These are phyloP conservation scores for Ceratocystis harringtonii DNA, from an alignment of 2,329 filamentous ascomycete genomes.

Conservation along the genomic window DNA sequence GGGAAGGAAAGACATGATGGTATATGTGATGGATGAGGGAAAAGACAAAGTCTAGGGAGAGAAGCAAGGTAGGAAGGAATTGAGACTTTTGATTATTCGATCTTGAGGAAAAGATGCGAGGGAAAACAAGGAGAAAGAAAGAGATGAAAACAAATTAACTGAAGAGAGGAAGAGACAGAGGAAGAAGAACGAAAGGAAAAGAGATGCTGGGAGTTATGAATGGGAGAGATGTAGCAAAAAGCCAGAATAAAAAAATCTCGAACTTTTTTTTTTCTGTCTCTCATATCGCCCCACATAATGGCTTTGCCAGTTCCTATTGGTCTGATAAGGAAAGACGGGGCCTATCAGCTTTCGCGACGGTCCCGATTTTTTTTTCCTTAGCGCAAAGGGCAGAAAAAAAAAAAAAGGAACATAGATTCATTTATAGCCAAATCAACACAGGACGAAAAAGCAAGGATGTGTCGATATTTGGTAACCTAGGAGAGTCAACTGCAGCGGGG, in stretches of 20 bases:
- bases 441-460: no score
- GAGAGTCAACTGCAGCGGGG: neutral
- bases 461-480: no score
- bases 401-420: neutral
- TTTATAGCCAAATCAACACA: no score
- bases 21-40: neutral
- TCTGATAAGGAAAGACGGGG: conserved; percentile 9
- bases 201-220: conserved; percentile 14
- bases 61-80: neutral
- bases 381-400: conserved; percentile 7
- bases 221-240: neutral
- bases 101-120: neutral
- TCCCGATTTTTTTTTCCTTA: neutral
- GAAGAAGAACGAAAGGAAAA: neutral
- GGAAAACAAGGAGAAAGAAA: neutral
- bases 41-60: conserved; percentile 16
- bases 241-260: conserved; percentile 13
- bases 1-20: conserved; percentile 40
- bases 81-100: neutral
- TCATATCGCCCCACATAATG: conserved; percentile 14
- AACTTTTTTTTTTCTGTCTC: conserved; percentile 18
- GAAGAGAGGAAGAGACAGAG: conserved; percentile 1
- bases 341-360: conserved; percentile 7
- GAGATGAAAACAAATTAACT: neutral
- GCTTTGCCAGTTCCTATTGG: conserved; percentile 11